phyloP scores from a whole-genome alignment of 2,329 filamentous ascomycete genomes.

The Thermoascus crustaceus region DNA sequence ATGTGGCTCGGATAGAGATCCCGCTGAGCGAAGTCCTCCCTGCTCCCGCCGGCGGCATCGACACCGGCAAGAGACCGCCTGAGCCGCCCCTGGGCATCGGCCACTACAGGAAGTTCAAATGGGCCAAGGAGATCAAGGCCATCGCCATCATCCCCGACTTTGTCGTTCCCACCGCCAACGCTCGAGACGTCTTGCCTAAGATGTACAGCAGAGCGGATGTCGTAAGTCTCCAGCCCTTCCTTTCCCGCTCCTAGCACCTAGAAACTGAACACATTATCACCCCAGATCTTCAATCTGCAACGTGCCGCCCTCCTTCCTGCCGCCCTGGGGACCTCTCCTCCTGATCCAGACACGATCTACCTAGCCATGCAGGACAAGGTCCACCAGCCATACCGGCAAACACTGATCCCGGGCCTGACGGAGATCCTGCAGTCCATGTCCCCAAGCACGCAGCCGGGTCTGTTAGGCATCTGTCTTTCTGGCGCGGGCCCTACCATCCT shows the following conservation, averaged over 20 bases:
- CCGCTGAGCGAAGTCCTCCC: slow-evolving; percentile 90
- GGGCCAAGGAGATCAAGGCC: slow-evolving; percentile 92
- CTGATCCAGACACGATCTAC: slow-evolving; percentile 88
- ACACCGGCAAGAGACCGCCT: slow-evolving; percentile 79
- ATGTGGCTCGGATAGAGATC: slow-evolving; percentile 85
- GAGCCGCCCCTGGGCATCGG: slow-evolving; percentile 87
- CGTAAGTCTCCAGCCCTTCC: slow-evolving; percentile 51
- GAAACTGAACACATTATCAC: slow-evolving; percentile 4
- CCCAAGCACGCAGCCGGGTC: slow-evolving; percentile 73
- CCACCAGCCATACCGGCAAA: slow-evolving; percentile 91
- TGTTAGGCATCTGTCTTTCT: slow-evolving; percentile 89
- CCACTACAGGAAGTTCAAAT: slow-evolving; percentile 91
- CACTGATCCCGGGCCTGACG: slow-evolving; percentile 80
- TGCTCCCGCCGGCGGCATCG: slow-evolving; percentile 77
- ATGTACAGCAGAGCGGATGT: slow-evolving; percentile 75
- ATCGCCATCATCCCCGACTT: slow-evolving; percentile 95
- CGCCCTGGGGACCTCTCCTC: slow-evolving; percentile 80
- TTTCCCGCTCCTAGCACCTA: background rate
- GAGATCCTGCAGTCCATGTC: slow-evolving; percentile 89
- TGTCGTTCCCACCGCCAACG: slow-evolving; percentile 88
- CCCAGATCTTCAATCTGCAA: slow-evolving; percentile 74
- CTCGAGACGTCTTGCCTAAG: slow-evolving; percentile 73
- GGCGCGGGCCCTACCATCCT: slow-evolving; percentile 93
- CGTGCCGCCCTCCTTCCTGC: slow-evolving; percentile 84
- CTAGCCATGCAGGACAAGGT: slow-evolving; percentile 98